Percentiles rank a stretch among this genome's conserved stretches.
Conservation (phyloP, 108 stramenopile genomes). For the Pseudonitzschia multiseries region DNA sequence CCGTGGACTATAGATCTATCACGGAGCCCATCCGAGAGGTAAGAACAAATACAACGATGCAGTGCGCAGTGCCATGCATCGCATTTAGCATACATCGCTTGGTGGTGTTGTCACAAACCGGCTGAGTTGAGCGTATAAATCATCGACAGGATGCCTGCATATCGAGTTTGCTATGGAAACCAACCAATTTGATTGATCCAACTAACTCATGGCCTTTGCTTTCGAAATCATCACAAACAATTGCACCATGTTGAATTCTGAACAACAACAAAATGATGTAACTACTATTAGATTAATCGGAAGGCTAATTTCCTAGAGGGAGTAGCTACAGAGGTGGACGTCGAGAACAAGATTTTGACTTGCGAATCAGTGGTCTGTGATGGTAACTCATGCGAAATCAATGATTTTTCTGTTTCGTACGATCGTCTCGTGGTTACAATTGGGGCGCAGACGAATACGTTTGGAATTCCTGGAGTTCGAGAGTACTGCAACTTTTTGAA, state of each 20-base stretch:
- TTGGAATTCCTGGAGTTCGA: slow-evolving; percentile 90
- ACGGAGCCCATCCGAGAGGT: slow-evolving; percentile 90
- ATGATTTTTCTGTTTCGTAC: slow-evolving; percentile 82
- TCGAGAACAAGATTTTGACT: slow-evolving; percentile 51
- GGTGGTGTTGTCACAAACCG: too few relatives aligned
- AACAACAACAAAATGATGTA: neutral
- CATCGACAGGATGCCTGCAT: too few relatives aligned
- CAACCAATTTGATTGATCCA: neutral
- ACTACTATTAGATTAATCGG: slow-evolving; percentile 59
- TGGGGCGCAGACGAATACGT: slow-evolving; percentile 94
- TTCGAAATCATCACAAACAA: neutral
- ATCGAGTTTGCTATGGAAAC: neutral
- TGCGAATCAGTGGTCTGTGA: slow-evolving; percentile 92
- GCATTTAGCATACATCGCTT: too few relatives aligned
- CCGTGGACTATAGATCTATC: slow-evolving; percentile 91
- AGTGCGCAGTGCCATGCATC: neutral
- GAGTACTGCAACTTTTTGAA: slow-evolving; percentile 93
- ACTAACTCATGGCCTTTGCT: neutral
- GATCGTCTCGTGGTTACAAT: slow-evolving; percentile 89
- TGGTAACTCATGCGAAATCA: slow-evolving; percentile 85
- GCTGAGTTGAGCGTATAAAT: too few relatives aligned
- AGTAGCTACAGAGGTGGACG: slow-evolving; percentile 79
- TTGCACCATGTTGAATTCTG: neutral
- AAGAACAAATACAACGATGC: slow-evolving; percentile 3
- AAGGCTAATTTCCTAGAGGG: slow-evolving; percentile 86